Evolutionary conservation across 192 early-diverging fungal species (phyloP).

Genomic region (Kickxella alabastrina): DNA sequence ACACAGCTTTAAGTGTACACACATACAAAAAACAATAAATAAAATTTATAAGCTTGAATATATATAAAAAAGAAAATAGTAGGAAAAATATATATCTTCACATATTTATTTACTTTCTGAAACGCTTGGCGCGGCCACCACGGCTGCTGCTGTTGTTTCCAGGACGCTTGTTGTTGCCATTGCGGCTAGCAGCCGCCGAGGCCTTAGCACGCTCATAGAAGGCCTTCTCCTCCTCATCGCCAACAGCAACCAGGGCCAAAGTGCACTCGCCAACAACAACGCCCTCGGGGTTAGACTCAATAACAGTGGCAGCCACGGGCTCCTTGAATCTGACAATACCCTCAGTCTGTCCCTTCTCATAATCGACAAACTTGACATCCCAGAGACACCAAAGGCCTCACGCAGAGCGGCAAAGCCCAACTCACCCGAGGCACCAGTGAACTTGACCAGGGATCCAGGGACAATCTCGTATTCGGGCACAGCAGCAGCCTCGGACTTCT

Average conservation of each 20-base stretch:
- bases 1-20: too few species aligned
- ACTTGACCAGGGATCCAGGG: neutral
- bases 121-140: constrained; percentile 19
- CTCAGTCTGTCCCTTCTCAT: constrained; percentile 8
- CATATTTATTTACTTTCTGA: constrained; percentile 9
- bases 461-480: constrained; percentile 8
- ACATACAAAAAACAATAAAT: neutral
- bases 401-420: constrained; percentile 11
- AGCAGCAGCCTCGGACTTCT: constrained; percentile 11
- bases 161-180: constrained; percentile 10
- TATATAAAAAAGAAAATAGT: constrained; percentile 6
- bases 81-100: neutral
- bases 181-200: constrained; percentile 3
- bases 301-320: constrained; percentile 16
- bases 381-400: constrained; percentile 23
- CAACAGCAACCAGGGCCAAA: constrained; percentile 19
- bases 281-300: constrained; percentile 29
- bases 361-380: constrained; percentile 33
- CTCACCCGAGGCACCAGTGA: constrained; percentile 4
- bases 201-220: constrained; percentile 38
- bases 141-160: constrained; percentile 1
- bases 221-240: constrained; percentile 26
- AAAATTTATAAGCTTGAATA: neutral
- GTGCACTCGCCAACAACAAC: constrained; percentile 17
- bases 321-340: constrained; percentile 44